phyloP scores from a whole-genome alignment of 306 rosid species.

The Lotus japonicus region DNA sequence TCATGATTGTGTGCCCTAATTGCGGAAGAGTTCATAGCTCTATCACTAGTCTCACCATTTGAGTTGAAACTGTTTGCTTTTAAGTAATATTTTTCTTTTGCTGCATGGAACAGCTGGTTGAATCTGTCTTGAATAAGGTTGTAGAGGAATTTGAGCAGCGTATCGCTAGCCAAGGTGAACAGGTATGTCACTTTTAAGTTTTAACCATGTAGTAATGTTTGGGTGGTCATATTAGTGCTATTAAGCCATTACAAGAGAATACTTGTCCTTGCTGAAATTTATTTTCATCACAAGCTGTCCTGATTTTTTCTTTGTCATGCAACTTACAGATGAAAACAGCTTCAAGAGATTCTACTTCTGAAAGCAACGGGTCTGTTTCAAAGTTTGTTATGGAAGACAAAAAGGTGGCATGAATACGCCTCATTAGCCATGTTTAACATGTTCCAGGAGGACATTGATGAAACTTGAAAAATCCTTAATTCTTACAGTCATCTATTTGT shows the following conservation, averaged over 20 bases:
- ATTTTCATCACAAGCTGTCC: background rate
- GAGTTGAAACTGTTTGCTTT: background rate
- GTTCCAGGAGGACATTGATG: constrained; percentile 3
- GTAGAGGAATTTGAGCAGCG: constrained; percentile 85
- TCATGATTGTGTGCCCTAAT: background rate
- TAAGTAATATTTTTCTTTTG: constrained; percentile 21
- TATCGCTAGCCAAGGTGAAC: constrained; percentile 53
- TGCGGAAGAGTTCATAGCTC: background rate
- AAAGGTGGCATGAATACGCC: constrained; percentile 36
- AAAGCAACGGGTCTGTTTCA: constrained; percentile 35
- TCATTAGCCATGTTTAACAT: constrained; percentile 4
- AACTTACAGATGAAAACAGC: constrained; percentile 40
- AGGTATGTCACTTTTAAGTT: constrained; percentile 46
- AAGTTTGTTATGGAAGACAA: constrained; percentile 38
- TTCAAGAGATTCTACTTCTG: constrained; percentile 35
- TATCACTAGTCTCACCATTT: background rate
- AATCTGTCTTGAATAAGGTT: constrained; percentile 80
- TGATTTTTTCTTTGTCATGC: constrained; percentile 1
- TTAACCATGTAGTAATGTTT: background rate
- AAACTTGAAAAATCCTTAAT: background rate
- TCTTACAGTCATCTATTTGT: constrained; percentile 7
- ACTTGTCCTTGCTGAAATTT: background rate
- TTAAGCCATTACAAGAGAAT: background rate
- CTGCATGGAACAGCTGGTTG: constrained; percentile 70
- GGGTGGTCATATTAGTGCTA: background rate